Evolutionary conservation across 2,329 filamentous ascomycete genomes (phyloP).

Genomic region (Ophiocordyceps robertsii): DNA sequence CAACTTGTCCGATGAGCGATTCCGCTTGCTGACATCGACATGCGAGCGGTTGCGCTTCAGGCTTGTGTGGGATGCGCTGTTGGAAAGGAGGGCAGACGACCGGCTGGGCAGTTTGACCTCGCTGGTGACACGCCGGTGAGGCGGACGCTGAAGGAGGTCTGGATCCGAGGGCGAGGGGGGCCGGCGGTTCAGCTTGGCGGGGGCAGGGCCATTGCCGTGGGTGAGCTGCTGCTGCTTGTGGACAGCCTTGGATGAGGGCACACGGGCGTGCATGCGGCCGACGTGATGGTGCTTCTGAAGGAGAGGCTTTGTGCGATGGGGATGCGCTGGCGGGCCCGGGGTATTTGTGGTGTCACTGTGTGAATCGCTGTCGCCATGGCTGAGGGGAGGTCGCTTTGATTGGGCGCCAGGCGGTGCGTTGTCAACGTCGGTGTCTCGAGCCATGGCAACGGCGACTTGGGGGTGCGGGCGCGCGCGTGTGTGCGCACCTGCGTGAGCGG

Average conservation of each 20-base stretch:
- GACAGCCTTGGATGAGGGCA: slow-evolving; percentile 37
- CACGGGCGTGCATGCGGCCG: slow-evolving; percentile 36
- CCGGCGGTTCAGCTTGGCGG: slow-evolving; percentile 28
- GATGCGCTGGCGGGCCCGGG: slow-evolving; percentile 9
- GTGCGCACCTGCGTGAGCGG: slow-evolving; percentile 1
- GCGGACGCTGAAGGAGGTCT: slow-evolving; percentile 13
- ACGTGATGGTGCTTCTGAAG: slow-evolving; percentile 21
- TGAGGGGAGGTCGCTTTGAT: slow-evolving; percentile 38
- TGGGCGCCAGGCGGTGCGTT: slow-evolving; percentile 34
- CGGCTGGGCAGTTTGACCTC: slow-evolving; percentile 36
- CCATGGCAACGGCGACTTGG: slow-evolving; percentile 16
- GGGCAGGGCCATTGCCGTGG: slow-evolving; percentile 5
- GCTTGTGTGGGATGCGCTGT: slow-evolving; percentile 39
- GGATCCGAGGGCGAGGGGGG: slow-evolving; percentile 23
- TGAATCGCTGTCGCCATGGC: slow-evolving; percentile 21
- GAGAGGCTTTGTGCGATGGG: slow-evolving; percentile 17
- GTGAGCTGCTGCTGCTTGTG: slow-evolving; percentile 27
- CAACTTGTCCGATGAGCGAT: slow-evolving; percentile 36
- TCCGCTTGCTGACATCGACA: slow-evolving; percentile 38
- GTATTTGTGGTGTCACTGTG: slow-evolving; percentile 16
- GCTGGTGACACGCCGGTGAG: slow-evolving; percentile 35
- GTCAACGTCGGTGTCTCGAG: slow-evolving; percentile 32
- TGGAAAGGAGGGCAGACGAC: slow-evolving; percentile 31
- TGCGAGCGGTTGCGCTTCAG: slow-evolving; percentile 49
- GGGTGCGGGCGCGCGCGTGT: background rate